Base-by-base conservation (phyloP, 2,329 filamentous ascomycete genomes). In the Lojkania enalia region DNA sequence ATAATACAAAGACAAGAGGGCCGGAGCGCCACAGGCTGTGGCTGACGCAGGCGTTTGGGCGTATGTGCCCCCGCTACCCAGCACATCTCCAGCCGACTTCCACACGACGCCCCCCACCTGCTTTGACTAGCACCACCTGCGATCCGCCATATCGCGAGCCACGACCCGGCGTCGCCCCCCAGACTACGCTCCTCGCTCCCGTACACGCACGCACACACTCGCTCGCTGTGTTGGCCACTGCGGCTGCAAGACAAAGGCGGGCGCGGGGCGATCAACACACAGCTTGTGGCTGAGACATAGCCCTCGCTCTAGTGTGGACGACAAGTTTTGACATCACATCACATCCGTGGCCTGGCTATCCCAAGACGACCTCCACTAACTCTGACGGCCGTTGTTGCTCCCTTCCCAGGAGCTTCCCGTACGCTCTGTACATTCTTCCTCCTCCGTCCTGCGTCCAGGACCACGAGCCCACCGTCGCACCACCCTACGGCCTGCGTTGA, bases 401-500 rank as follows among this genome's bases (percentile, higher is more conserved):
- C 39, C 41, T 33, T 16, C n/a, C 36, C 36, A 36, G 30, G 33
- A 18, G 19, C 35, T 29, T 35, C 27, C 32, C 25, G 18, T 18
- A 25, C n/a, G 35, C 42, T 40, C 16, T 21, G 20, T 38, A 30
- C 51, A 47, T 51, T 53, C 47, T 51, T 48, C 42, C 40, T 38
- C 43, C 37, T 41, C 42, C 27, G 35, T 39, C 30, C 40, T 21
- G 25, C 44, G 32, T 39, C 44, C 16, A 31, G n/a, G 14, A 14
- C 44, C 20, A 12, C 18, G 25, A 41, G n/a, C 18, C 20, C 19
- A n/a, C 51, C 42, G 46, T 44, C 46, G 45, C 39, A 43, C 48
- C 36, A 30, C 43, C 48, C 55, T 7, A 45, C 47, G 47, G 55
- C 56, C 60, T 51, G 52, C 52, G n/a, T 56, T 59, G 57, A 56